phyloP scores from a whole-genome alignment of 2,329 filamentous ascomycete genomes.

The Tympanopsis confertula region DNA sequence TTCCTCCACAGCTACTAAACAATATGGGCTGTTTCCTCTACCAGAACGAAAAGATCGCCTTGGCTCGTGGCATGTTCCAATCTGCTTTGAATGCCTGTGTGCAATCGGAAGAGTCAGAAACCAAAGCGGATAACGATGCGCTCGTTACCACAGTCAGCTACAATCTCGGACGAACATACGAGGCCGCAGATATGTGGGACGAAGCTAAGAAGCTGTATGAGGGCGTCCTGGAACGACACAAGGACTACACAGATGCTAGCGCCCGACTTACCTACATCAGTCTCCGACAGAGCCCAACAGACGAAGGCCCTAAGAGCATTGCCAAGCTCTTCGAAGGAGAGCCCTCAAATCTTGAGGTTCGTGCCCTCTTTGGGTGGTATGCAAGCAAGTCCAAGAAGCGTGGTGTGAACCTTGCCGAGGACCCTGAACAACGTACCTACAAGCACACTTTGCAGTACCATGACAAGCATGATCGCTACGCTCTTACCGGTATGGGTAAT shows the following conservation, averaged over 20 bases:
- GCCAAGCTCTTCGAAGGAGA: constrained; percentile 52
- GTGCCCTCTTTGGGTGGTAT: constrained; percentile 62
- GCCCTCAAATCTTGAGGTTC: constrained; percentile 56
- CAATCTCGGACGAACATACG: constrained; percentile 61
- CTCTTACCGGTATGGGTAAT: constrained; percentile 65
- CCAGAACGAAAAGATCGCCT: constrained; percentile 48
- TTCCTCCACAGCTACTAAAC: constrained; percentile 62
- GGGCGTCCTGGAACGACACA: constrained; percentile 51
- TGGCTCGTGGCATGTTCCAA: constrained; percentile 56
- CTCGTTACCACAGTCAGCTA: constrained; percentile 64
- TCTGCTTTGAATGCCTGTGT: constrained; percentile 57
- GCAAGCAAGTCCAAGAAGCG: constrained; percentile 58
- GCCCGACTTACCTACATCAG: constrained; percentile 59
- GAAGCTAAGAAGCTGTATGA: constrained; percentile 61
- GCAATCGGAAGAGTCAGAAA: constrained; percentile 46
- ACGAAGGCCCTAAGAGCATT: constrained; percentile 53
- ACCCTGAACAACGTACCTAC: constrained; percentile 60
- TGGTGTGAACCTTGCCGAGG: constrained; percentile 50
- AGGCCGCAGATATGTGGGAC: constrained; percentile 51
- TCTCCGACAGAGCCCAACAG: constrained; percentile 46
- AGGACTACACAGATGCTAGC: constrained; percentile 59
- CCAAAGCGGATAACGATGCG: constrained; percentile 53
- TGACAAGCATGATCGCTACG: constrained; percentile 66
- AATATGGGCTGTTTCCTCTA: constrained; percentile 68
- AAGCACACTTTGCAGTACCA: constrained; percentile 61